A percentile compares a stretch with the other conserved stretches of the same genome.
Evolutionary conservation across 805 yeast species (phyloP).

Genomic region (Teunomyces panamensis): DNA sequence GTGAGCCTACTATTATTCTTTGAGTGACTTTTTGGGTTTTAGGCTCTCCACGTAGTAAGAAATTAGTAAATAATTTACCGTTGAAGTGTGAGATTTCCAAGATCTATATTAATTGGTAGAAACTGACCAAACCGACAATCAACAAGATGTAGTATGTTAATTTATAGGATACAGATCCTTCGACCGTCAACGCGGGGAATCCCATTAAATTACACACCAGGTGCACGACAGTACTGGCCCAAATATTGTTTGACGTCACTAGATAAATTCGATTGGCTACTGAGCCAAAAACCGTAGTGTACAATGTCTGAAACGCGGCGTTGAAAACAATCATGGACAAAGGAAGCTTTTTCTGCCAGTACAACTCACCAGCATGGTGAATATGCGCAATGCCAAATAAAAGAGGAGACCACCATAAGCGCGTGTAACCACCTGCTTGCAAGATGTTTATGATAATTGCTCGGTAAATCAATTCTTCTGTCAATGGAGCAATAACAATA

Average conservation of each 20-base stretch:
- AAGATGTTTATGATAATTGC: constrained; percentile 36
- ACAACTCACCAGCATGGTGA: constrained; percentile 62
- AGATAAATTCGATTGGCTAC: constrained; percentile 57
- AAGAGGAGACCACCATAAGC: constrained; percentile 45
- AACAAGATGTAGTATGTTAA: constrained; percentile 38
- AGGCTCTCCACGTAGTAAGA: neutral
- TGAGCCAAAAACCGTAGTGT: constrained; percentile 71
- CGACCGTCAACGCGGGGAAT: constrained; percentile 45
- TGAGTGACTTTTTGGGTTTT: neutral
- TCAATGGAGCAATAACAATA: constrained; percentile 66
- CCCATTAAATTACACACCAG: constrained; percentile 69
- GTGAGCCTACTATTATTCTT: neutral
- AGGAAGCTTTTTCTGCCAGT: constrained; percentile 21
- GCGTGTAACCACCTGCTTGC: neutral
- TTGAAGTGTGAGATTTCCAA: neutral
- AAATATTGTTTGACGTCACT: constrained; percentile 46
- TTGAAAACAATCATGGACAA: constrained; percentile 28
- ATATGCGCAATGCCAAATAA: constrained; percentile 77
- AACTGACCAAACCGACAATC: constrained; percentile 41
- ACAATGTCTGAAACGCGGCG: constrained; percentile 52
- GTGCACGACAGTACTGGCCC: constrained; percentile 61
- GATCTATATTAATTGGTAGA: constrained; percentile 14
- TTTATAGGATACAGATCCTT: constrained; percentile 15
- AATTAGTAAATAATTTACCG: neutral
- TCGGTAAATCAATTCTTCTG: constrained; percentile 75